phyloP scores from a whole-genome alignment of 768 basidiomycete species.

The Mycena vitilis region DNA sequence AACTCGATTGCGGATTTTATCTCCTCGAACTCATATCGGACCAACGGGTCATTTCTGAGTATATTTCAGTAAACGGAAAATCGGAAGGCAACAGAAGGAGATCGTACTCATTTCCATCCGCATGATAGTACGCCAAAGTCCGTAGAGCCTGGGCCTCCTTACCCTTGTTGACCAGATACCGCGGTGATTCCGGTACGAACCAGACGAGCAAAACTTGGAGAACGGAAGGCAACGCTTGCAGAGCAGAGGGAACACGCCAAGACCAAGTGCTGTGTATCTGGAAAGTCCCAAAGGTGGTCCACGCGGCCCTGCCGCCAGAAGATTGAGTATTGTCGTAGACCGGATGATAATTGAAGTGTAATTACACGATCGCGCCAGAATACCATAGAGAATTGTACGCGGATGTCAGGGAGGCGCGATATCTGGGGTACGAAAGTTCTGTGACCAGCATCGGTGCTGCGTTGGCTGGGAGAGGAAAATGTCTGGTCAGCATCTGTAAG shows the following conservation, averaged over 20 bases:
- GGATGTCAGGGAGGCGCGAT: slow-evolving; percentile 83
- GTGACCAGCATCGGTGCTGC: slow-evolving; percentile 87
- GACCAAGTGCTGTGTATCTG: slow-evolving; percentile 74
- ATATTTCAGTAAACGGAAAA: slow-evolving; percentile 21
- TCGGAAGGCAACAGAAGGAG: not conserved
- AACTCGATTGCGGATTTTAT: slow-evolving; percentile 85
- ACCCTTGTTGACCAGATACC: slow-evolving; percentile 84
- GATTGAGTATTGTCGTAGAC: too few species aligned
- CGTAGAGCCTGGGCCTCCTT: slow-evolving; percentile 73
- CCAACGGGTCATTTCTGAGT: slow-evolving; percentile 69
- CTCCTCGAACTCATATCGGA: slow-evolving; percentile 80
- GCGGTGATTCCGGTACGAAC: slow-evolving; percentile 85
- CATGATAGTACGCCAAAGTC: slow-evolving; percentile 87
- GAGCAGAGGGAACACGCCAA: slow-evolving; percentile 84
- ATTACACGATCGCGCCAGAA: slow-evolving; percentile 78
- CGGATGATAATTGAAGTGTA: slow-evolving; percentile 40
- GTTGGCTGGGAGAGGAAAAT: slow-evolving; percentile 52
- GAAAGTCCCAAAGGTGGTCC: slow-evolving; percentile 87
- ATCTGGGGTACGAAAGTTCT: slow-evolving; percentile 84
- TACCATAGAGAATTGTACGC: slow-evolving; percentile 90
- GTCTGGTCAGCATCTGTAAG: too few species aligned
- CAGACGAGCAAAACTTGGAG: slow-evolving; percentile 73
- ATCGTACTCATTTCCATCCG: slow-evolving; percentile 72
- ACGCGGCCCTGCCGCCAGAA: slow-evolving; percentile 66
- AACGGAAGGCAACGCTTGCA: slow-evolving; percentile 78